These are phyloP conservation scores for Brasilioporus rufonigricans DNA, from an alignment of 768 basidiomycete genomes.

Conservation along the genomic window DNA sequence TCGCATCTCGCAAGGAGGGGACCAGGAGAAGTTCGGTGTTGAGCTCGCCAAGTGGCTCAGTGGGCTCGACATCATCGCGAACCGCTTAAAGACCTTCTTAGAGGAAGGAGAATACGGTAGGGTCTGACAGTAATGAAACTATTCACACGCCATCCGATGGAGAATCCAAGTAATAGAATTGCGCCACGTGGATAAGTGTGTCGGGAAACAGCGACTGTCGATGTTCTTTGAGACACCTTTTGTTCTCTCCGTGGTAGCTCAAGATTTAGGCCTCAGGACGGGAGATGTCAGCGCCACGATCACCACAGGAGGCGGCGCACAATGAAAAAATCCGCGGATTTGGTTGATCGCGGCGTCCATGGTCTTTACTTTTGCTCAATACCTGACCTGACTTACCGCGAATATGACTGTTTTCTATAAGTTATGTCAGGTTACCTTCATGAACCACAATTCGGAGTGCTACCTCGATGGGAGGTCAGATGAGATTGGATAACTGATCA, in stretches of 20 bases:
- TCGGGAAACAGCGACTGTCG: background rate
- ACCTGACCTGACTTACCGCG: background rate
- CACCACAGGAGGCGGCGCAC: conserved; percentile 10
- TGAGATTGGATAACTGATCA: conserved; percentile 7
- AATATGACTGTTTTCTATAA: background rate
- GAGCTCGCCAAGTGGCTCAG: conserved; percentile 62
- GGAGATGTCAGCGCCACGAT: background rate
- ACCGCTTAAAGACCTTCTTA: conserved; percentile 52
- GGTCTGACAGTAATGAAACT: conserved; percentile 38
- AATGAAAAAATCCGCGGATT: conserved; percentile 21
- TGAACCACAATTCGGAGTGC: background rate
- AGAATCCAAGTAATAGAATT: conserved; percentile 25
- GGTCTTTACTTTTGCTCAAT: conserved; percentile 2
- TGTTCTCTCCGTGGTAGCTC: background rate
- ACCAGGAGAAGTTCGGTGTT: conserved; percentile 54
- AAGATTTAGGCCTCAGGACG: background rate
- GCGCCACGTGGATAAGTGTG: conserved; percentile 7
- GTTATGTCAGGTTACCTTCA: background rate
- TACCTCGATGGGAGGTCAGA: conserved; percentile 4
- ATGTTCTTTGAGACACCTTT: conserved; percentile 1
- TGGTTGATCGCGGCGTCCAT: conserved; percentile 2
- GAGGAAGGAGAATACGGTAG: conserved; percentile 56
- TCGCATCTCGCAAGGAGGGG: conserved; percentile 60
- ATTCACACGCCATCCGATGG: conserved; percentile 11
- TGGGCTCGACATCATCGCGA: conserved; percentile 56